These are phyloP conservation scores for Halteria grandinella DNA, from an alignment of 73 alveolate species.

Conservation along the genomic window DNA sequence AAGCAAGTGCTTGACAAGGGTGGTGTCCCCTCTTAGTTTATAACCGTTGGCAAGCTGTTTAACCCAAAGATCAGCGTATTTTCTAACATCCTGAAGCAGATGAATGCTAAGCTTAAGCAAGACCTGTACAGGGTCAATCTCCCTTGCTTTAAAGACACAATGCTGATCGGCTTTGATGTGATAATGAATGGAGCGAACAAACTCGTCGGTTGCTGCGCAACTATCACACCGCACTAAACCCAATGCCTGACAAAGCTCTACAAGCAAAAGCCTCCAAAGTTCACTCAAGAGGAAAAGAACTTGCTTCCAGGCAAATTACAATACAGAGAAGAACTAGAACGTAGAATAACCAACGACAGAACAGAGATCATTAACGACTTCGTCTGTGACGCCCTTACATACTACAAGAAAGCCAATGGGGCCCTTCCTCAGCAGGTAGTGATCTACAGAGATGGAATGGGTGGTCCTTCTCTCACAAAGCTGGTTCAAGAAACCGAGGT, in stretches of 20 bases:
- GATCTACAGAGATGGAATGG: constrained; percentile 89
- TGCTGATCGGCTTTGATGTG: constrained; percentile 45
- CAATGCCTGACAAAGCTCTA: constrained; percentile 33
- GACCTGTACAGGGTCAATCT: constrained; percentile 35
- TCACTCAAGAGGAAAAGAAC: no score
- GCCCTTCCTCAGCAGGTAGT: constrained; percentile 71
- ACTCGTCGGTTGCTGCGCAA: constrained; percentile 59
- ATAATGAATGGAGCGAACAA: constrained; percentile 23
- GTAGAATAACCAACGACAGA: constrained; percentile 15
- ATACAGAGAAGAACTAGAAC: constrained; percentile 16
- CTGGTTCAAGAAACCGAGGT: neutral
- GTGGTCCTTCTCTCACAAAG: constrained; percentile 58
- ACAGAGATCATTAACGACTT: constrained; percentile 8
- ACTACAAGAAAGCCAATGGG: constrained; percentile 9
- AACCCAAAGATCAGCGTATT: constrained; percentile 23
- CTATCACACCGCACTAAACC: constrained; percentile 49
- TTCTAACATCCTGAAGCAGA: constrained; percentile 42
- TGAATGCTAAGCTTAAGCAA: constrained; percentile 27
- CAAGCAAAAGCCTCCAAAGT: constrained; percentile 16
- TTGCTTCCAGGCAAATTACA: neutral
- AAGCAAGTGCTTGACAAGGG: constrained; percentile 10
- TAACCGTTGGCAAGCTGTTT: neutral
- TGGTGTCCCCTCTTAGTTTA: constrained; percentile 48
- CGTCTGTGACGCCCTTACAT: constrained; percentile 4
- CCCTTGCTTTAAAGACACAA: neutral